A percentile compares a stretch with the other conserved stretches of the same genome.
phyloP scores from a whole-genome alignment of 371 early-diverging fungal genomes.

The Rhizomucor miehei region DNA sequence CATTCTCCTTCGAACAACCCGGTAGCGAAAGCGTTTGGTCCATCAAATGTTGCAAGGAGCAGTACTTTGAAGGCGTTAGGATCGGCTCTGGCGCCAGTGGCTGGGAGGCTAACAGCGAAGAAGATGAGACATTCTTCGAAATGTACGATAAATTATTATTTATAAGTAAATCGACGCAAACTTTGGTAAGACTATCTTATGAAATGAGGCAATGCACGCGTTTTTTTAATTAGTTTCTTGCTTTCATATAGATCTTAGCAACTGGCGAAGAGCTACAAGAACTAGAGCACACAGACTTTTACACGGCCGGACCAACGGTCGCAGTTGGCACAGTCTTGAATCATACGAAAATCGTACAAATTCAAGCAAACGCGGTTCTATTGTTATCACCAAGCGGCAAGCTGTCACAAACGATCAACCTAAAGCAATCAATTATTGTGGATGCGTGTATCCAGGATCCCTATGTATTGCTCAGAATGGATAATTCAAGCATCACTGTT shows the following conservation, averaged over 20 bases:
- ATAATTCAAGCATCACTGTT: constrained; percentile 60
- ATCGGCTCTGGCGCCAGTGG: constrained; percentile 25
- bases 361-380: constrained; percentile 71
- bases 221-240: neutral
- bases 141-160: constrained; percentile 60
- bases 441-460: constrained; percentile 81
- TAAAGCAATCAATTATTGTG: constrained; percentile 63
- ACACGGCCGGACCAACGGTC: constrained; percentile 74
- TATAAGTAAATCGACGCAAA: constrained; percentile 64
- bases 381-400: constrained; percentile 70
- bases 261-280: constrained; percentile 87
- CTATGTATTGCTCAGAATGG: constrained; percentile 71
- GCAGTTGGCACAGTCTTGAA: constrained; percentile 64
- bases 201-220: neutral
- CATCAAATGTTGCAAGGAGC: constrained; percentile 57
- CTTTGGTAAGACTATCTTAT: constrained; percentile 54
- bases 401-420: constrained; percentile 52
- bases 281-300: constrained; percentile 75
- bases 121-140: constrained; percentile 14
- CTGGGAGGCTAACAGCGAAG: constrained; percentile 4
- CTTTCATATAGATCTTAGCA: constrained; percentile 53
- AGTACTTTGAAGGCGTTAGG: constrained; percentile 43
- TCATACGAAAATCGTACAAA: constrained; percentile 72
- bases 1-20: constrained; percentile 66
- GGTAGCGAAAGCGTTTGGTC: constrained; percentile 72